Conservation (phyloP, 192 early-diverging fungal genomes). For the Backusella sp. region DNA sequence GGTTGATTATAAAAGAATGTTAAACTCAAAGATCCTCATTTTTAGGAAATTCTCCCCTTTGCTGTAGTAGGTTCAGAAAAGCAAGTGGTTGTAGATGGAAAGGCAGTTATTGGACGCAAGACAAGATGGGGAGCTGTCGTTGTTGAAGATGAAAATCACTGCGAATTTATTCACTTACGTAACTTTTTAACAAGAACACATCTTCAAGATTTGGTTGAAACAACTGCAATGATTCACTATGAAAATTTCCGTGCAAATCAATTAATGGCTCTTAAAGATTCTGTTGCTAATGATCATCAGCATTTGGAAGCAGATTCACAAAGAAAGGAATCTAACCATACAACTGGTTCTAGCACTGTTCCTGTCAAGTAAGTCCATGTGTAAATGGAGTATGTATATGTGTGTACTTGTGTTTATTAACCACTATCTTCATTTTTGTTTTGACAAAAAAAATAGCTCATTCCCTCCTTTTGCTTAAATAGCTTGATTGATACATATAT, state of each 20-base stretch:
- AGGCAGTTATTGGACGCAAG: conserved; percentile 82
- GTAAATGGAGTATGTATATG: not conserved
- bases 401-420: not conserved
- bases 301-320: not conserved
- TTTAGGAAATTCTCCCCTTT: conserved; percentile 84
- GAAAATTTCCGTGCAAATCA: conserved; percentile 89
- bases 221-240: conserved; percentile 91
- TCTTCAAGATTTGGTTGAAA: conserved; percentile 94
- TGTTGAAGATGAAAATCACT: conserved; percentile 93
- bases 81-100: conserved; percentile 82
- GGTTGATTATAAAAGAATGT: not conserved
- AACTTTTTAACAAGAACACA: conserved; percentile 91
- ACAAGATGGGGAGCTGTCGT: conserved; percentile 76
- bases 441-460: not conserved
- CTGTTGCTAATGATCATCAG: not conserved
- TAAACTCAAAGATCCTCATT: not conserved
- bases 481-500: not conserved
- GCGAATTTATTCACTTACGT: conserved; percentile 93
- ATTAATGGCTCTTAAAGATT: conserved; percentile 35
- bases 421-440: not conserved
- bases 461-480: conserved; percentile 8
- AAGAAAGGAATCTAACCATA: not conserved
- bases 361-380: not conserved
- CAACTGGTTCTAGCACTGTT: not conserved
- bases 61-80: conserved; percentile 93